These are phyloP conservation scores for Schizonepeta tenuifolia DNA, from an alignment of 257 asterid genomes.

Conservation along the genomic window DNA sequence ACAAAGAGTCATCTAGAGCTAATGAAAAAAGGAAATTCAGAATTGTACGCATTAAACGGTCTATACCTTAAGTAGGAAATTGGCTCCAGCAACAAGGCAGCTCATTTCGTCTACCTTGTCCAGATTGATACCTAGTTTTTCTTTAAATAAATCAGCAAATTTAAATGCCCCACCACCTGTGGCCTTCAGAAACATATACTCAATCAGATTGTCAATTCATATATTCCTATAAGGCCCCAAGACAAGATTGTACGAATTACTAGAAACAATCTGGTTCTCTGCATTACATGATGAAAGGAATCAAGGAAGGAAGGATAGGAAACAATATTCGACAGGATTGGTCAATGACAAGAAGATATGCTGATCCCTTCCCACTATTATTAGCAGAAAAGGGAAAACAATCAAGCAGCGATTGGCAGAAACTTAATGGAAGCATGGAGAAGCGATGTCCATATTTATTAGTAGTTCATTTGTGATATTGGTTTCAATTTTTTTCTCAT, in stretches of 20 bases:
- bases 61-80: slow-evolving; percentile 86
- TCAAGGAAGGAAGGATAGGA: neutral
- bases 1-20: slow-evolving; percentile 5
- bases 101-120: slow-evolving; percentile 98
- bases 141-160: slow-evolving; percentile 83
- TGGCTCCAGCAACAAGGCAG: slow-evolving; percentile 92
- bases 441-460: slow-evolving; percentile 9
- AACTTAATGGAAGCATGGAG: neutral
- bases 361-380: neutral
- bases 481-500: neutral
- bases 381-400: neutral
- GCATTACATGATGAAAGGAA: slow-evolving; percentile 23
- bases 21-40: slow-evolving; percentile 10
- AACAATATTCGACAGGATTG: neutral
- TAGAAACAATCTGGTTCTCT: neutral
- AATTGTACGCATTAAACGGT: slow-evolving; percentile 24
- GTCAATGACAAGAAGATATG: neutral
- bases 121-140: slow-evolving; percentile 79
- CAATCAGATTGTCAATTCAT: slow-evolving; percentile 33
- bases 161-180: slow-evolving; percentile 99
- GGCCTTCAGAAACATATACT: slow-evolving; percentile 65
- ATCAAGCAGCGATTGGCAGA: slow-evolving; percentile 7
- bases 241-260: slow-evolving; percentile 5
- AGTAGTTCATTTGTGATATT: neutral
- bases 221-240: slow-evolving; percentile 20